Percentiles rank a stretch among this genome's conserved stretches.
Evolutionary conservation across 306 rosid genomes (phyloP).

Genomic region (Vigna nakashimae): DNA sequence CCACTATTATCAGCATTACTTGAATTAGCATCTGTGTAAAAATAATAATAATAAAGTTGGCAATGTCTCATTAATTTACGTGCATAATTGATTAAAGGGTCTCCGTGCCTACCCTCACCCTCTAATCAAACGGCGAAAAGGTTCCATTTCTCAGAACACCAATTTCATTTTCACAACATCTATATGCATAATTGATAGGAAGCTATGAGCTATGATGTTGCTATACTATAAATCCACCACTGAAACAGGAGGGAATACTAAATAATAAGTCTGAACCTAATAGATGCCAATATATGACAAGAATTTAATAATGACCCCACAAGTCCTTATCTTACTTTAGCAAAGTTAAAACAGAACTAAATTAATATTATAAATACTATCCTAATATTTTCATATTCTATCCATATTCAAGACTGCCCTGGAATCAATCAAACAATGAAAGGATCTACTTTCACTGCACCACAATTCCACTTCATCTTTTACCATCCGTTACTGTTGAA

Average conservation of each 20-base stretch:
- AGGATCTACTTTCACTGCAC: neutral
- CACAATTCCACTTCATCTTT: slow-evolving; percentile 1
- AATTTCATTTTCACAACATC: neutral
- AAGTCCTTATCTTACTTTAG: neutral
- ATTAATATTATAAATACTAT: neutral
- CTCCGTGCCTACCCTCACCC: slow-evolving; percentile 1
- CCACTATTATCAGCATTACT: neutral
- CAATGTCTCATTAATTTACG: neutral
- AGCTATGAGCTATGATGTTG: no score
- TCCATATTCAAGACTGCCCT: neutral
- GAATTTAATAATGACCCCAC: no score
- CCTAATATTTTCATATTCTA: no score
- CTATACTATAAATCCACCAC: no score
- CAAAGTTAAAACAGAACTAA: neutral
- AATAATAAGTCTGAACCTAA: no score
- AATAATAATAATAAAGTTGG: neutral
- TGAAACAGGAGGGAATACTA: no score
- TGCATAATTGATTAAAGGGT: neutral
- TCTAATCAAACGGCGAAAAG: neutral
- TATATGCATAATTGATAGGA: no score
- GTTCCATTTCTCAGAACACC: neutral
- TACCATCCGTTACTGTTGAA: neutral
- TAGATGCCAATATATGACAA: neutral
- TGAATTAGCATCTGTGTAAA: neutral
- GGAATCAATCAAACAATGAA: neutral